These are phyloP conservation scores for Rutstroemia sp. DNA, from an alignment of 2,329 filamentous ascomycete genomes.

Conservation along the genomic window DNA sequence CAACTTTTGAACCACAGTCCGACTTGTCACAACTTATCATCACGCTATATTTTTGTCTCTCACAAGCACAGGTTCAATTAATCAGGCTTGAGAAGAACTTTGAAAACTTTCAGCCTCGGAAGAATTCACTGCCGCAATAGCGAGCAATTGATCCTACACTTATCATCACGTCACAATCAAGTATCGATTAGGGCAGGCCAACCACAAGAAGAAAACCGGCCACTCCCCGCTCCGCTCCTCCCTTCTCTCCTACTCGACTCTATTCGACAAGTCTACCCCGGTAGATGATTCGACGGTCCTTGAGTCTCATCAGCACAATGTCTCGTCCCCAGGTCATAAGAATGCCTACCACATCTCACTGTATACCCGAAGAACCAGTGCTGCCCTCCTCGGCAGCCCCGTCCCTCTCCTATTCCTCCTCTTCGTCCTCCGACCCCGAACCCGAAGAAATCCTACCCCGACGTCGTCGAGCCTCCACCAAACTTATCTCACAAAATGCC, in stretches of 20 bases:
- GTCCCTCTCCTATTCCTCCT: conserved; percentile 55
- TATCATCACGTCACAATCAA: too few relatives aligned
- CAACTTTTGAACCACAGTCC: too few relatives aligned
- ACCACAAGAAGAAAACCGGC: too few relatives aligned
- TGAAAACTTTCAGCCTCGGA: too few relatives aligned
- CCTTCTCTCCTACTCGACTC: not conserved
- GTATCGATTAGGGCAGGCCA: too few relatives aligned
- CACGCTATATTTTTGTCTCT: too few relatives aligned
- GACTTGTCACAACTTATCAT: too few relatives aligned
- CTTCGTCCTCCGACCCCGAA: conserved; percentile 46
- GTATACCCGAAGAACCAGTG: conserved; percentile 24
- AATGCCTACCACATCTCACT: conserved; percentile 26
- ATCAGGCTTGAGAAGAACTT: too few relatives aligned
- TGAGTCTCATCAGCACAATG: conserved; percentile 15
- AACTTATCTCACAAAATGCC: conserved; percentile 56
- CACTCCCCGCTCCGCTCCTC: not conserved
- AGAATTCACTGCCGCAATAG: too few relatives aligned
- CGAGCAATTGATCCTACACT: too few relatives aligned
- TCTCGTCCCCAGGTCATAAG: conserved; percentile 22
- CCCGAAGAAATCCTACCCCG: conserved; percentile 38
- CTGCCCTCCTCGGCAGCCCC: conserved; percentile 36
- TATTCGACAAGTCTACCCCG: not conserved
- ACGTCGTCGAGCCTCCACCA: conserved; percentile 60
- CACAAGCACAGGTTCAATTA: too few relatives aligned
- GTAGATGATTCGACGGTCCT: conserved; percentile 6